These are phyloP conservation scores for Xerocomellus dryophilus DNA, from an alignment of 768 basidiomycete species.

Conservation along the genomic window DNA sequence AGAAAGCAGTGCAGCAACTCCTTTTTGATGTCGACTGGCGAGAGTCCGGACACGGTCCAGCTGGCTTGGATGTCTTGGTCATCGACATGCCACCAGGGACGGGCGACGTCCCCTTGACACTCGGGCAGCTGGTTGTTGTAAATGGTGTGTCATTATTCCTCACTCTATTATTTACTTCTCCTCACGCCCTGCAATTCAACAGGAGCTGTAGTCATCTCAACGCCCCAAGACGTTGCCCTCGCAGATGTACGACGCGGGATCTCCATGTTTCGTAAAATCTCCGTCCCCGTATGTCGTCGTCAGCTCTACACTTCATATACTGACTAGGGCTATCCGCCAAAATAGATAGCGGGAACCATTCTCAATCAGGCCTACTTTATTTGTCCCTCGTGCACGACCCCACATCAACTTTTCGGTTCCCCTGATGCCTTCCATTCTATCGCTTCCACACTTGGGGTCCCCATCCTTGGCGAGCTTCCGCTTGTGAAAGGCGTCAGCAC, in stretches of 20 bases:
- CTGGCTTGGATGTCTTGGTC: slow-evolving; percentile 78
- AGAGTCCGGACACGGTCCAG: slow-evolving; percentile 28
- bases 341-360: slow-evolving; percentile 79
- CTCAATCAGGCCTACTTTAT: slow-evolving; percentile 87
- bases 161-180: background rate
- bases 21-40: slow-evolving; percentile 96
- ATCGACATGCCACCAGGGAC: slow-evolving; percentile 98
- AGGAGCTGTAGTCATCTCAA: slow-evolving; percentile 94
- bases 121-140: slow-evolving; percentile 82
- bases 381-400: slow-evolving; percentile 66
- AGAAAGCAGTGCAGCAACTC: slow-evolving; percentile 94
- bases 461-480: slow-evolving; percentile 78
- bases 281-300: slow-evolving; percentile 65
- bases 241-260: slow-evolving; percentile 92
- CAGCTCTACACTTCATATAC: background rate
- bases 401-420: slow-evolving; percentile 69
- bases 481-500: slow-evolving; percentile 71
- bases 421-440: slow-evolving; percentile 60
- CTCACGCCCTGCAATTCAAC: background rate
- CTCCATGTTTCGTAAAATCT: slow-evolving; percentile 85
- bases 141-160: slow-evolving; percentile 59
- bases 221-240: slow-evolving; percentile 92
- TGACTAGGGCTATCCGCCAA: background rate
- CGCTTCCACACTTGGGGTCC: slow-evolving; percentile 53
- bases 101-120: slow-evolving; percentile 89